phyloP scores from a whole-genome alignment of 164 flowering plant genomes.

The Warburgia ugandensis region DNA sequence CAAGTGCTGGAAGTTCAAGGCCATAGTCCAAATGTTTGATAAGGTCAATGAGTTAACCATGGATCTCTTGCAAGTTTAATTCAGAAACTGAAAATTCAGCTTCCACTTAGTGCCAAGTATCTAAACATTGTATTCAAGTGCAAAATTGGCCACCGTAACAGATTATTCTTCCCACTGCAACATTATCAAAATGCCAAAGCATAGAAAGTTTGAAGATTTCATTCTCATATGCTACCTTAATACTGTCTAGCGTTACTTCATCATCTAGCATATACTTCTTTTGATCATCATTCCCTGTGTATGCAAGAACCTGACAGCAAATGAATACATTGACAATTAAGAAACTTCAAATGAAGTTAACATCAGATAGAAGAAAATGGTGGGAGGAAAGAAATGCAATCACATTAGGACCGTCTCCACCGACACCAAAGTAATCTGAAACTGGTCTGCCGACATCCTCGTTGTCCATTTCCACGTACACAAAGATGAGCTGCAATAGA shows the following conservation, averaged over 20 bases:
- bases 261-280: slow-evolving; percentile 57
- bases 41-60: no score
- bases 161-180: no score
- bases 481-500: slow-evolving; percentile 71
- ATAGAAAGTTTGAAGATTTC: neutral
- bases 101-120: no score
- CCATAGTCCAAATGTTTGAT: no score
- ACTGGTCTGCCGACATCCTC: slow-evolving; percentile 88
- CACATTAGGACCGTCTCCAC: slow-evolving; percentile 64
- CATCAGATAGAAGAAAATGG: neutral
- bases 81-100: no score
- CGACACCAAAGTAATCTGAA: slow-evolving; percentile 80
- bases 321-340: no score
- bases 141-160: no score
- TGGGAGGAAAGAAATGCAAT: slow-evolving; percentile 4
- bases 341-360: neutral
- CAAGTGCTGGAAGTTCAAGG: no score
- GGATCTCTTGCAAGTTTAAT: no score
- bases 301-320: slow-evolving; percentile 59
- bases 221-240: slow-evolving; percentile 46
- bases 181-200: no score
- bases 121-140: no score
- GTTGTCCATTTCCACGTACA: slow-evolving; percentile 69
- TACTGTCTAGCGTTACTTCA: slow-evolving; percentile 50
- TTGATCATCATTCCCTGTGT: slow-evolving; percentile 65